Evolutionary conservation across 352 stramenopile genomes (phyloP).

Genomic region (Pythium utonaiense): DNA sequence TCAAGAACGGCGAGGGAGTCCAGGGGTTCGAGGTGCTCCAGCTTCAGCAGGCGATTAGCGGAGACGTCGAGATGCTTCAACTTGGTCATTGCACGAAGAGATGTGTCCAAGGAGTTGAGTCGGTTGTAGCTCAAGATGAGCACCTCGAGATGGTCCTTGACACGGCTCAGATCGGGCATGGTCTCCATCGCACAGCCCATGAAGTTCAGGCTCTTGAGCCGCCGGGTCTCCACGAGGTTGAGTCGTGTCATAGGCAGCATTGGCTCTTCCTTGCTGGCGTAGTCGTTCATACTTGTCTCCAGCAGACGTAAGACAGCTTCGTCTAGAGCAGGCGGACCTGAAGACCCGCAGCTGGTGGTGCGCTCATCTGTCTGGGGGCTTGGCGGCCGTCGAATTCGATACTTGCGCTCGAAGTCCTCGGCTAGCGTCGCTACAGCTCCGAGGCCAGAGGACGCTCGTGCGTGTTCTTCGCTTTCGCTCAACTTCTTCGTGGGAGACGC

Average conservation of each 20-base stretch:
- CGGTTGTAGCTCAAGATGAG: conserved; percentile 75
- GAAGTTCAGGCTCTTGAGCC: conserved; percentile 47
- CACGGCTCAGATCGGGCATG: conserved; percentile 38
- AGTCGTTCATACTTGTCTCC: neutral
- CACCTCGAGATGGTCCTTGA: conserved; percentile 46
- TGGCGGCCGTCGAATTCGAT: conserved; percentile 40
- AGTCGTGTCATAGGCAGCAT: conserved; percentile 23
- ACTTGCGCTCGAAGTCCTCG: conserved; percentile 60
- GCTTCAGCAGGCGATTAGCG: conserved; percentile 48
- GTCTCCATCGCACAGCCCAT: conserved; percentile 46
- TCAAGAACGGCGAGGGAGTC: conserved; percentile 40
- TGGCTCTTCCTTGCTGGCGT: conserved; percentile 17
- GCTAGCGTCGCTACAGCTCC: conserved; percentile 29
- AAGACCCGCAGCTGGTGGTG: neutral
- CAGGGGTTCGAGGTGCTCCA: conserved; percentile 46
- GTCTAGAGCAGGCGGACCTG: neutral
- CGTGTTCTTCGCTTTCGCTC: conserved; percentile 20
- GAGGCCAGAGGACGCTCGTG: conserved; percentile 15
- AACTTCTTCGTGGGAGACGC: neutral
- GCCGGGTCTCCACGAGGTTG: conserved; percentile 13
- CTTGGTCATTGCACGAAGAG: conserved; percentile 31
- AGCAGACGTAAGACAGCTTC: conserved; percentile 10
- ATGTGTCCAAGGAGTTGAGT: conserved; percentile 37
- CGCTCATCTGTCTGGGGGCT: conserved; percentile 24
- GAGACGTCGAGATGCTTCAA: conserved; percentile 60